Evolutionary conservation across 1,284 basidiomycete species (phyloP), one percentile per base, ranked within the genome.

Genomic region (Moesziomyces parantarcticus): DNA sequence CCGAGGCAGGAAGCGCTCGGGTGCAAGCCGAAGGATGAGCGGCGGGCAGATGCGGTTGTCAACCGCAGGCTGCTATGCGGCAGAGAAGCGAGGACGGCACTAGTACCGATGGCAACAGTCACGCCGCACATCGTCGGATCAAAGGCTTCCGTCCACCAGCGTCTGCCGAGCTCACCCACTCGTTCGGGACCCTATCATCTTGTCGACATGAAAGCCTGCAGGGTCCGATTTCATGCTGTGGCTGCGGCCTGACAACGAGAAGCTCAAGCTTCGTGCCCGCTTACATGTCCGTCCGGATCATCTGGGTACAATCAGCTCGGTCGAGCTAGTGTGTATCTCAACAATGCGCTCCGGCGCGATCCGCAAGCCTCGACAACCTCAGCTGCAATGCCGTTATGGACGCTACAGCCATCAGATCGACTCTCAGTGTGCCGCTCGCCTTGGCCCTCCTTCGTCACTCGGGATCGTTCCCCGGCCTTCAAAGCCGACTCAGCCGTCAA

Each of bases 401-500:
- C 3, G 36, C 36, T 39, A 16, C 5, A 13, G 36, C 36, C 18
- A 16, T 39, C 36, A 39, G 5, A 16, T 18, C 14, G 18, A 39
- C 36, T 39, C 7, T 39, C 36, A 16, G 20, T 32, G 39, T 6
- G 29, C 22, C 20, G 39, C 18, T 14, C 39, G 29, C 36, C 23
- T 21, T 13, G 2, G 21, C 16, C 5, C 7, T 25, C 6, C 22
- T 42, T 16, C 20, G 39, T 22, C 20, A 16, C 20, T 6, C 34
- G 21, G n/a, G n/a, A n/a, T n/a, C 20, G 4, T 3, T 29, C 20
- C 20, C 6, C 25, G 18, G 10, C 56, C 42, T 58, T 46, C 43
- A 58, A 58, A 58, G 25, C 56, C 56, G 56, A 46, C n/a, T 49
- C 8, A 25, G 36, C 56, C 56, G 56, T 41, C 44, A 50, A 58